Base-by-base conservation (phyloP, 2,329 filamentous ascomycete species). In the Neonectria faginata region DNA sequence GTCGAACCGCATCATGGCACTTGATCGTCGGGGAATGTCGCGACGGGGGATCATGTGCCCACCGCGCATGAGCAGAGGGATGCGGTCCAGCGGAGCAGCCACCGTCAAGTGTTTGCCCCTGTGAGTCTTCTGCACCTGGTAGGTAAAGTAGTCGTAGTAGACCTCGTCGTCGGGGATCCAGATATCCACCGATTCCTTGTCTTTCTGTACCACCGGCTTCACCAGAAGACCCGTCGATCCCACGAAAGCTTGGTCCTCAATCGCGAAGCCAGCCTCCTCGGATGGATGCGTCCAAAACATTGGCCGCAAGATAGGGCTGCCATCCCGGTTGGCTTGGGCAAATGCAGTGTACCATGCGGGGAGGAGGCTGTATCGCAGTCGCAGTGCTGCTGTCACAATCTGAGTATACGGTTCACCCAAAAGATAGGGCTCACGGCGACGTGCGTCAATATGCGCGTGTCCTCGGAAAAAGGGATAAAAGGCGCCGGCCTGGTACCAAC, bases 381-480 rank as follows among this genome's bases (percentile, higher is more conserved):
- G 91, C 45, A 99, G 84, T 2, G 96, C 94, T 65, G 95, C 89
- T 0, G 93, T 93, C 74, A 97, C 92, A 77, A 97, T 97, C 57
- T 87, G 86, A 3, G 89, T 92, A 80, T 97, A 94, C 1, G 94
- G 94, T 66, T 96, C 92, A 11, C 92, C 91, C 11, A 90, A 85
- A 62, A 98, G 84, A 77, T 98, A 99, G 3, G 96, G 96, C 81
- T 99, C 96, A 57, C 96, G 91, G 27, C 96, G 91, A 50, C 96
- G 93, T 42, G 96, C 92, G 76, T 99, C 96, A 65, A 98, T 98
- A 79, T 99, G 96, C 7, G 96, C 96, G 77, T 99, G 96, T 2
- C 89, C 96, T 66, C 96, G 92, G 91, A 98, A 97, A 84, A 98
- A 99, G 8, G 96, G 96, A 78, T 98, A 98, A 84, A 97, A 99